Percentiles rank a stretch among this genome's conserved stretches.
Evolutionary conservation across 2,329 filamentous ascomycete genomes (phyloP).

Genomic region (Pseudogymnoascus sp.): DNA sequence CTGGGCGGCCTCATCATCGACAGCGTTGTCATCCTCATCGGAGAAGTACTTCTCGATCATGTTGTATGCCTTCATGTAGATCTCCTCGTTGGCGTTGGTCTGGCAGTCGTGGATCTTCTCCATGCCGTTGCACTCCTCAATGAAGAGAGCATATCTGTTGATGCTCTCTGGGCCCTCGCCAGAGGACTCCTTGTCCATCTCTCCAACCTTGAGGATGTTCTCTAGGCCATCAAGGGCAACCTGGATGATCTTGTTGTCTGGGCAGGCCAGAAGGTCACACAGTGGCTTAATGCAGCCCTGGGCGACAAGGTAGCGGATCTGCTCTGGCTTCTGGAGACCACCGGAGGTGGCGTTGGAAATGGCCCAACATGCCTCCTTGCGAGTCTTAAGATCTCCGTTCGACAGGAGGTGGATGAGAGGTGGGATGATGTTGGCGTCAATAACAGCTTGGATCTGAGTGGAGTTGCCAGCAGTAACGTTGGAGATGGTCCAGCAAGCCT

Average conservation of each 20-base stretch:
- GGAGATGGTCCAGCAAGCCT: slow-evolving; percentile 99
- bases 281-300: slow-evolving; percentile 96
- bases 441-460: slow-evolving; percentile 90
- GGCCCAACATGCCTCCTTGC: slow-evolving; percentile 98
- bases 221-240: slow-evolving; percentile 94
- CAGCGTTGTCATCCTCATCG: slow-evolving; percentile 78
- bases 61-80: slow-evolving; percentile 99
- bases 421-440: slow-evolving; percentile 94
- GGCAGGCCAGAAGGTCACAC: slow-evolving; percentile 89
- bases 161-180: slow-evolving; percentile 68
- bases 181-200: slow-evolving; percentile 91
- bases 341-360: slow-evolving; percentile 98
- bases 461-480: slow-evolving; percentile 99
- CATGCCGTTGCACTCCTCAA: slow-evolving; percentile 98
- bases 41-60: slow-evolving; percentile 99
- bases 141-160: slow-evolving; percentile 96
- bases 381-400: slow-evolving; percentile 97
- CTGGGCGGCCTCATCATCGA: slow-evolving; percentile 68
- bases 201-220: slow-evolving; percentile 99
- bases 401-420: slow-evolving; percentile 92
- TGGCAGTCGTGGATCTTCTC: slow-evolving; percentile 99
- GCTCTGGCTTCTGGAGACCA: slow-evolving; percentile 95
- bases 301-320: slow-evolving; percentile 89
- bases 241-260: slow-evolving; percentile 99
- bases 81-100: slow-evolving; percentile 99